A percentile compares a stretch with the other conserved stretches of the same genome.
Evolutionary conservation across 2,329 filamentous ascomycete genomes (phyloP).

Genomic region (Calonectria crousiana): DNA sequence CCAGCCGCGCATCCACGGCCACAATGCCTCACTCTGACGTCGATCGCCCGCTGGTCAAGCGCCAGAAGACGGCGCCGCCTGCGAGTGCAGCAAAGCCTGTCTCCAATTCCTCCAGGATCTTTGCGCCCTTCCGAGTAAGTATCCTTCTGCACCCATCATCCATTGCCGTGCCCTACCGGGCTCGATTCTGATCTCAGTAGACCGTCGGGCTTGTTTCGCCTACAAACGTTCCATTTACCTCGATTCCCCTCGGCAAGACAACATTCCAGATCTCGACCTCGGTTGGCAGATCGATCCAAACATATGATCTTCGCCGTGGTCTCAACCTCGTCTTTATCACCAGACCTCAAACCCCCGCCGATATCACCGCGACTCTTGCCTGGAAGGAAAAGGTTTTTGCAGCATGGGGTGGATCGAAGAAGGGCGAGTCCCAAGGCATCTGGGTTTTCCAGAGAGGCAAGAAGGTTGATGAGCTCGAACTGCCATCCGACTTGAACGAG

Average conservation of each 20-base stretch:
- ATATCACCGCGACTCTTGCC: constrained; percentile 87
- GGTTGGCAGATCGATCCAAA: constrained; percentile 89
- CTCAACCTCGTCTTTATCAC: constrained; percentile 95
- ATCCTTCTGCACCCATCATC: background rate
- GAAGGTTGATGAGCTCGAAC: constrained; percentile 80
- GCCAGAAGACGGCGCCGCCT: constrained; percentile 70
- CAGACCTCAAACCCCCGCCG: constrained; percentile 85
- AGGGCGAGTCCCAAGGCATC: constrained; percentile 72
- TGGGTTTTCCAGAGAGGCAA: constrained; percentile 96
- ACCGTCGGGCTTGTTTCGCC: constrained; percentile 95
- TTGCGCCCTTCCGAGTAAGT: constrained; percentile 91
- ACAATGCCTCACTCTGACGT: constrained; percentile 70
- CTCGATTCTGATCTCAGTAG: constrained; percentile 57
- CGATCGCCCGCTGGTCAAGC: constrained; percentile 77
- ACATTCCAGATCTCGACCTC: constrained; percentile 98
- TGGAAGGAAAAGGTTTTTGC: constrained; percentile 90
- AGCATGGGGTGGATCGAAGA: constrained; percentile 80
- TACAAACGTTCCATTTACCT: constrained; percentile 89
- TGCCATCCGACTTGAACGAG: constrained; percentile 74
- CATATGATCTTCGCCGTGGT: constrained; percentile 91
- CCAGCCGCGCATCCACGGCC: constrained; percentile 26
- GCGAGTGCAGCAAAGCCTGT: constrained; percentile 53
- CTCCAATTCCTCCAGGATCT: constrained; percentile 79
- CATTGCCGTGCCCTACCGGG: background rate
- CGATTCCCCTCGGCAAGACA: constrained; percentile 88